These are phyloP conservation scores for Diaporthe amygdali DNA, from an alignment of 2,329 filamentous ascomycete species.

Conservation along the genomic window DNA sequence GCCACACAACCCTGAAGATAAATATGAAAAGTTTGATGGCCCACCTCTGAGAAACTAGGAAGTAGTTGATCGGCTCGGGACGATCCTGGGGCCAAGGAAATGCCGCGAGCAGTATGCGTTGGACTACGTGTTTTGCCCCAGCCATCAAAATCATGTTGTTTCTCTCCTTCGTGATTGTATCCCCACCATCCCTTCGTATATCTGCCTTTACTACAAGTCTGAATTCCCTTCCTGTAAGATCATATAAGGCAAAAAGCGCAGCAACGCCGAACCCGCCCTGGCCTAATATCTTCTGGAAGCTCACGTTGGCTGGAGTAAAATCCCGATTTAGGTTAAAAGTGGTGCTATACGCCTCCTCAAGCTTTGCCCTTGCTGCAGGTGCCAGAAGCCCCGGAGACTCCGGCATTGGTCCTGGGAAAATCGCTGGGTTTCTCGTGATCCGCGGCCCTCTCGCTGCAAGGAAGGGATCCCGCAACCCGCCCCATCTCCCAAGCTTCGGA, in stretches of 20 bases:
- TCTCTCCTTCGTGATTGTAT: neutral
- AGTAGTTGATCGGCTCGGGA: neutral
- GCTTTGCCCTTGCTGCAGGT: too few relatives aligned
- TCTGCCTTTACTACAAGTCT: neutral
- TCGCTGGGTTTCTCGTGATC: neutral
- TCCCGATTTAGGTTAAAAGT: neutral
- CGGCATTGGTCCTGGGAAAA: neutral
- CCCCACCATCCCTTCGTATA: neutral
- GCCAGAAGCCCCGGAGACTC: neutral
- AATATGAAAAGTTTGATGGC: neutral
- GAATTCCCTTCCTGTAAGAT: neutral
- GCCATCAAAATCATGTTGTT: neutral
- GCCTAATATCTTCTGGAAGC: neutral
- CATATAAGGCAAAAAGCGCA: neutral
- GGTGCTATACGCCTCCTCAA: neutral
- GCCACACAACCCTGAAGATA: neutral
- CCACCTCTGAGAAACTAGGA: neutral
- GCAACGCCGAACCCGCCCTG: constrained; percentile 6
- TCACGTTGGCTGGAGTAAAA: neutral
- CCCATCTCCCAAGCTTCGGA: neutral
- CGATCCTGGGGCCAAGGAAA: neutral
- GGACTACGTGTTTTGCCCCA: constrained; percentile 6
- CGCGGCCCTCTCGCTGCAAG: neutral
- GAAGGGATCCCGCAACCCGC: neutral
- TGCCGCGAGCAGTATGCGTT: neutral